Base-by-base conservation (phyloP, 2,329 filamentous ascomycete genomes). In the Trichoderma sp. region DNA sequence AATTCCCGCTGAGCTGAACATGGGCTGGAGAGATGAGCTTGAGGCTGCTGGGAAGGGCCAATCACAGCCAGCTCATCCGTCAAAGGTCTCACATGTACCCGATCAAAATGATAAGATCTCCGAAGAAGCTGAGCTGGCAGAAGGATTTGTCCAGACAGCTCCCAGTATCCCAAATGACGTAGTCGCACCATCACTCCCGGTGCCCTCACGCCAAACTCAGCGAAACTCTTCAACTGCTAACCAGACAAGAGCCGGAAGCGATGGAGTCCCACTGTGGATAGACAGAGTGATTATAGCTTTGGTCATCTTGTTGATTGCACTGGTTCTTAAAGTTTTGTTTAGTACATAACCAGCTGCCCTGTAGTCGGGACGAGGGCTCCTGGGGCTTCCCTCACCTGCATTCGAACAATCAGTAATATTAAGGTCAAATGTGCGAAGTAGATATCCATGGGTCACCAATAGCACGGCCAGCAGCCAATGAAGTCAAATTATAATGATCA, bases 241-340 rank as follows among this genome's bases (percentile, higher is more conserved):
- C 2, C 75, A 33, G 24, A 16, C 65, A 6, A 60, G 56, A 16
- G 35, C 18, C 18, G 24, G 68, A 38, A 45, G 62, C 29, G 64
- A 56, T 27, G 73, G 74, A 2, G 89, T 94, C 18, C 90, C 92
- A 2, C 85, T 91, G 14, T 97, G 94, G 93, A 87, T 98, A 21
- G 95, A 98, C 83, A 91, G 94, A 77, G 89, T 92, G 50, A 98
- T 98, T 78, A 90, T 92, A 27, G 92, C 91, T 7, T 84, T 98
- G 21, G 86, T 94, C 0, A 88, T 94, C 16, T 87, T 93, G 31
- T 85, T 98, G 24, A 85, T 92, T 4, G 90, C 94, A 27, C 90
- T 97, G 86, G 85, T 98, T 27, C 76, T 90, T 75, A 92, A 90
- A 80, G 85, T 91, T 33, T 78, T 89, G 18, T 81, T 85, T 62